These are phyloP conservation scores for Carex parvula DNA, from an alignment of 176 grass and related monocot genomes.

Conservation along the genomic window DNA sequence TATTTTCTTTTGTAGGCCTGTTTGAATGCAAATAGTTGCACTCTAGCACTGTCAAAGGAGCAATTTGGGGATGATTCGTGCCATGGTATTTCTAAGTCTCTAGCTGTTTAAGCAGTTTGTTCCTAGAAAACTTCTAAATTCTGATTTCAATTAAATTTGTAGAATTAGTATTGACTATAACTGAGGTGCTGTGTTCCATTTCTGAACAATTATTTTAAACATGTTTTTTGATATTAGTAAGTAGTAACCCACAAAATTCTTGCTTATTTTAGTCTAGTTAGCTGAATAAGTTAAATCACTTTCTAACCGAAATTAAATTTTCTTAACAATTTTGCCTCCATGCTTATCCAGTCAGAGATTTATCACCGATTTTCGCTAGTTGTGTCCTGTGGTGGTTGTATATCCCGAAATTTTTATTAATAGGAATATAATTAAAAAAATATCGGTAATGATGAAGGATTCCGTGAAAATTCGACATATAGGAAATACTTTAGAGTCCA, in stretches of 20 bases:
- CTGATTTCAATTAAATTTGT: conserved; percentile 2
- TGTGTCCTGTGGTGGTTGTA: conserved; percentile 23
- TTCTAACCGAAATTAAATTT: not conserved
- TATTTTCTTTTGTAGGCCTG: conserved; percentile 52
- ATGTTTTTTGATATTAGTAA: not conserved
- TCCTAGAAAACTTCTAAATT: conserved; percentile 34
- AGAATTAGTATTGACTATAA: not conserved
- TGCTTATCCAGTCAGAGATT: conserved; percentile 3
- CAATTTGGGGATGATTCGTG: conserved; percentile 51
- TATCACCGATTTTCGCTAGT: not conserved
- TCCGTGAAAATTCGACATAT: no score
- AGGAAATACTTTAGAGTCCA: no score
- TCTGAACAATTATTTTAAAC: not conserved
- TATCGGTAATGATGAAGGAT: no score
- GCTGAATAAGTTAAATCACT: not conserved
- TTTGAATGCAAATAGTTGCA: conserved; percentile 51
- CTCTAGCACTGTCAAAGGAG: conserved; percentile 50
- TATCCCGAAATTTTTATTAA: not conserved
- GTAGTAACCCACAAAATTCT: not conserved
- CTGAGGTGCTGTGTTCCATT: not conserved
- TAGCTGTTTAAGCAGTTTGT: conserved; percentile 70
- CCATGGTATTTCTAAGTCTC: conserved; percentile 62
- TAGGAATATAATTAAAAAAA: no score
- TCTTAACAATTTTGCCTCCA: not conserved
- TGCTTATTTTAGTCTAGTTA: not conserved